phyloP scores from a whole-genome alignment of 345 rosid genomes.

The Citrus inodora region DNA sequence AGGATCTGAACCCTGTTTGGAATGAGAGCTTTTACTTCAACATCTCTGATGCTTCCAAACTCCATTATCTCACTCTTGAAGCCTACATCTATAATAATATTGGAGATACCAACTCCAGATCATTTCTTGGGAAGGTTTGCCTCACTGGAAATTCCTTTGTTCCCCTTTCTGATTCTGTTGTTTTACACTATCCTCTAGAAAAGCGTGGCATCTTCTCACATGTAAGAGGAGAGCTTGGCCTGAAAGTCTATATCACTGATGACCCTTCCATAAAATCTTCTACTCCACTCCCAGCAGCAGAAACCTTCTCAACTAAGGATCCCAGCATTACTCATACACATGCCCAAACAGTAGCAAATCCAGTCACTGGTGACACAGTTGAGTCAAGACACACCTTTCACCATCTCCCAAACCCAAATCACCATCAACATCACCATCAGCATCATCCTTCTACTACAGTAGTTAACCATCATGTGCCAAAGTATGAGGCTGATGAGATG shows the following conservation, averaged over 20 bases:
- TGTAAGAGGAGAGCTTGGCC: conserved; percentile 95
- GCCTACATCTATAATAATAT: conserved; percentile 60
- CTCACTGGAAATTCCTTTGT: conserved; percentile 84
- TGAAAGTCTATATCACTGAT: conserved; percentile 77
- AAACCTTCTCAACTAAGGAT: conserved; percentile 25
- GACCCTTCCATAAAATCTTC: conserved; percentile 70
- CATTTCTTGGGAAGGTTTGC: conserved; percentile 85
- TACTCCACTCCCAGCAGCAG: conserved; percentile 31
- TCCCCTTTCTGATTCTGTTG: conserved; percentile 80
- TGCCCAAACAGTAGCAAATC: conserved; percentile 10
- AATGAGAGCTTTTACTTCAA: conserved; percentile 96
- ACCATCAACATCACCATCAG: conserved; percentile 37
- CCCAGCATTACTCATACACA: conserved; percentile 16
- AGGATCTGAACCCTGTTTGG: conserved; percentile 93
- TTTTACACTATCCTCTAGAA: conserved; percentile 85
- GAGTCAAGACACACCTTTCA: conserved; percentile 62
- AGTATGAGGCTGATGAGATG: conserved; percentile 62
- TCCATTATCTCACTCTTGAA: conserved; percentile 73
- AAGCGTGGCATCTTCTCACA: conserved; percentile 83
- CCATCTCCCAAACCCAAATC: conserved; percentile 75
- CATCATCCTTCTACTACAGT: conserved; percentile 43
- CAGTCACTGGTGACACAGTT: conserved; percentile 20
- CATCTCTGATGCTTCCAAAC: conserved; percentile 77
- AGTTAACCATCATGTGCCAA: conserved; percentile 54
- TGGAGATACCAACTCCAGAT: conserved; percentile 59